These are phyloP conservation scores for Penicillium paxilli DNA, from an alignment of 495 filamentous ascomycete species.

Conservation along the genomic window DNA sequence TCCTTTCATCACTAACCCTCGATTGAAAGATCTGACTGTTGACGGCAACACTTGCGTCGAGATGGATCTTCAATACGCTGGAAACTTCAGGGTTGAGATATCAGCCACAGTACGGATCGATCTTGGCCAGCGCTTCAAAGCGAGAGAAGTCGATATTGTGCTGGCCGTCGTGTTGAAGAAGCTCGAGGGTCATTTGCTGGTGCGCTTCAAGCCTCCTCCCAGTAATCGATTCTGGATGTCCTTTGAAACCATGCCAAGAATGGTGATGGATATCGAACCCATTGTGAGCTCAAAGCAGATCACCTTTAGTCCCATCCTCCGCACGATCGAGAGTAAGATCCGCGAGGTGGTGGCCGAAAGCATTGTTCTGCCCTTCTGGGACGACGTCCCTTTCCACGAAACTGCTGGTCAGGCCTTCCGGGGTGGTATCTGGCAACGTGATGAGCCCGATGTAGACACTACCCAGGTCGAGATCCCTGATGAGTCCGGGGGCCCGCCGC, in stretches of 20 bases:
- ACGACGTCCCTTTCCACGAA: conserved; percentile 86
- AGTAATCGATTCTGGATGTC: conserved; percentile 95
- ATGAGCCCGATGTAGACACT: conserved; percentile 43
- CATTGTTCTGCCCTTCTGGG: conserved; percentile 92
- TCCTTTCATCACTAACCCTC: conserved; percentile 85
- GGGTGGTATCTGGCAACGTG: conserved; percentile 84
- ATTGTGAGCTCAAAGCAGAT: conserved; percentile 95
- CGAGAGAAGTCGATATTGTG: conserved; percentile 83
- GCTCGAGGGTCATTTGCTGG: conserved; percentile 77
- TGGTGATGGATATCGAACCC: conserved; percentile 89
- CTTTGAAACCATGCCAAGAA: conserved; percentile 87
- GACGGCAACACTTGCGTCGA: conserved; percentile 87
- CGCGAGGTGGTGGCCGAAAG: conserved; percentile 91
- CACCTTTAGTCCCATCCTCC: conserved; percentile 86
- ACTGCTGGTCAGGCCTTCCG: conserved; percentile 74
- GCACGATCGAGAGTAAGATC: conserved; percentile 91
- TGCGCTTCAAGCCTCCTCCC: conserved; percentile 91
- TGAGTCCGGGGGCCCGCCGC: conserved; percentile 54
- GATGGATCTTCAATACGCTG: conserved; percentile 82
- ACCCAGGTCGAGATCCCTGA: conserved; percentile 55
- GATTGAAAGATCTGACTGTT: conserved; percentile 84
- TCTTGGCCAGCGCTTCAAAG: conserved; percentile 82
- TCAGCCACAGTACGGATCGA: conserved; percentile 89
- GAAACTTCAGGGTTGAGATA: conserved; percentile 86
- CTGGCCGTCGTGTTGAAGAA: conserved; percentile 84